Evolutionary conservation across 306 rosid genomes (phyloP).

Genomic region (Cicer arietinum): DNA sequence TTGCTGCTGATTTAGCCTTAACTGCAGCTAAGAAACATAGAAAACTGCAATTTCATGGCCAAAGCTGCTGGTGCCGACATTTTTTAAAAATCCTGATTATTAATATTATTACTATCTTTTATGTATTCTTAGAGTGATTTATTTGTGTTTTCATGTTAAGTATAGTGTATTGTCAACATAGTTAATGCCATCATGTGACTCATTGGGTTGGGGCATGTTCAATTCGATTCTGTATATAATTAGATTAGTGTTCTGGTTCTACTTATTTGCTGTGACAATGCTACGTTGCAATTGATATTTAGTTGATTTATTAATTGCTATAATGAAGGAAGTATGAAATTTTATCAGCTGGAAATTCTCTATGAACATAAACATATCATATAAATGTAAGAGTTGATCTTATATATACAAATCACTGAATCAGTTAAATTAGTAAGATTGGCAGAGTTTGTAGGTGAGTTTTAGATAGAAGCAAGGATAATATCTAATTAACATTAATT

Average conservation of each 20-base stretch:
- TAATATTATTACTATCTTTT: neutral
- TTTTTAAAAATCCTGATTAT: neutral
- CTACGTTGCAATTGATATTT: neutral
- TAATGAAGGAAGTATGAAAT: neutral
- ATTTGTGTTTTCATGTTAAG: neutral
- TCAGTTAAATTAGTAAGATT: neutral
- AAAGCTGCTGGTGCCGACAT: neutral
- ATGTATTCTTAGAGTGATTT: neutral
- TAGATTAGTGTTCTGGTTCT: neutral
- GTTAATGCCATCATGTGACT: neutral
- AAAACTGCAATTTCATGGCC: neutral
- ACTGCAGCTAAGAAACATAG: neutral
- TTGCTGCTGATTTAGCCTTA: neutral
- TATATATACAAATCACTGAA: neutral
- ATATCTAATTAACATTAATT: neutral
- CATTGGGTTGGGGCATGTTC: neutral
- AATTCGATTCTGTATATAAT: neutral
- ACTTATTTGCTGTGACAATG: neutral
- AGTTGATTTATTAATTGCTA: neutral
- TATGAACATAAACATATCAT: neutral
- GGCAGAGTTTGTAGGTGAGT: neutral
- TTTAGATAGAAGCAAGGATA: neutral
- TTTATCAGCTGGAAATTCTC: neutral
- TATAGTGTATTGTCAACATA: neutral
- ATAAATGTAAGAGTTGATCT: neutral